Evolutionary conservation across 2,329 filamentous ascomycete genomes (phyloP).

Genomic region (Talaromyces sp.): DNA sequence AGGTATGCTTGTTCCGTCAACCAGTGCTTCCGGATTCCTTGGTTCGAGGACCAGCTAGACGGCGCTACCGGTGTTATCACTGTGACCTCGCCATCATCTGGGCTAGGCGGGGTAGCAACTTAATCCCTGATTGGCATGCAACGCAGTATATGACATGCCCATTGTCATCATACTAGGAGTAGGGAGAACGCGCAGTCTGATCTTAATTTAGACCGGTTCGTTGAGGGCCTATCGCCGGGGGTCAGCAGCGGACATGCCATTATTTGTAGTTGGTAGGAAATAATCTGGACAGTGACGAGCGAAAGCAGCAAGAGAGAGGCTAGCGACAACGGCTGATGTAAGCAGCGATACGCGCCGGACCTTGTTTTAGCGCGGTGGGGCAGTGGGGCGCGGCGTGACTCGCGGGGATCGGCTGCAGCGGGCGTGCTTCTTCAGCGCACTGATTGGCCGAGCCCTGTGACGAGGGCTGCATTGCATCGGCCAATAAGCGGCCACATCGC

Average conservation of each 20-base stretch:
- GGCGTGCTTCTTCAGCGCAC: conserved; percentile 9
- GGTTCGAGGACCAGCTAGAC: background rate
- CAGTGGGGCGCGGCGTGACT: conserved; percentile 3
- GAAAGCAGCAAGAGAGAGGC: too few species aligned
- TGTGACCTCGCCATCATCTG: background rate
- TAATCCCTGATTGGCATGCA: background rate
- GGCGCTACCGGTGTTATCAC: background rate
- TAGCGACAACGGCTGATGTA: background rate
- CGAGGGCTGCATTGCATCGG: conserved; percentile 9
- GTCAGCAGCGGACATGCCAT: too few species aligned
- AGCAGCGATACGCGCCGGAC: conserved; percentile 11
- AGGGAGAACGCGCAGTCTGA: background rate
- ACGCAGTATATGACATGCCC: background rate
- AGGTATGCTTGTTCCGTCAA: background rate
- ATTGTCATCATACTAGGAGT: background rate
- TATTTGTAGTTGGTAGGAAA: too few species aligned
- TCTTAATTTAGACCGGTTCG: background rate
- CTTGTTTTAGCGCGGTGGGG: conserved; percentile 9
- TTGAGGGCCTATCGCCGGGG: background rate
- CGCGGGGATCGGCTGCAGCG: conserved; percentile 5
- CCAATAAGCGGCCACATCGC: conserved; percentile 4
- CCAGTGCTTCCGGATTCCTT: background rate
- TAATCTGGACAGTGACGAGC: too few species aligned
- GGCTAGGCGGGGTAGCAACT: background rate
- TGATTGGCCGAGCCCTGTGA: conserved; percentile 6